These are phyloP conservation scores for Sindora glabra DNA, from an alignment of 306 rosid species.

Conservation along the genomic window DNA sequence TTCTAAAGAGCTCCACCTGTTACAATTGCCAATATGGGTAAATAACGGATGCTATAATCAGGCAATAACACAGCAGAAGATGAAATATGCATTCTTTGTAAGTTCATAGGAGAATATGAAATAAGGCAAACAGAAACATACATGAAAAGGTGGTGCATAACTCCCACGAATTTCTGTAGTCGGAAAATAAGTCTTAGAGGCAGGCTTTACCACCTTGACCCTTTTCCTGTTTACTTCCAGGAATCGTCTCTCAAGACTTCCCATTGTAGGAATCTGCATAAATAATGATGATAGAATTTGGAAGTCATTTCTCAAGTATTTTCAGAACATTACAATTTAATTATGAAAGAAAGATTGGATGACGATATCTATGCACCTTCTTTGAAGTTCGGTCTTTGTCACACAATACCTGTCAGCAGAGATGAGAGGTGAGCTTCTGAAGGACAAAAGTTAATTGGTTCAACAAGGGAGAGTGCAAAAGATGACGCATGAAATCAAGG, in stretches of 20 bases:
- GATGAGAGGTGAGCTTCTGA: neutral
- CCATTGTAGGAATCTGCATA: conserved; percentile 58
- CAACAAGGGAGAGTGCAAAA: neutral
- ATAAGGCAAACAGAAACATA: conserved; percentile 25
- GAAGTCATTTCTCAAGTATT: neutral
- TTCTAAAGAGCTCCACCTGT: conserved; percentile 91
- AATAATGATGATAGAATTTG: conserved; percentile 3
- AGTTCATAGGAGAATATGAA: neutral
- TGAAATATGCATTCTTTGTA: neutral
- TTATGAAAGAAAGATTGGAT: neutral
- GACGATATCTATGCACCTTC: conserved; percentile 45
- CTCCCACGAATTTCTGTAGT: conserved; percentile 87
- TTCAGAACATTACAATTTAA: neutral
- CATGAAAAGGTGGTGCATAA: conserved; percentile 95
- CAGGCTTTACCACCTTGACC: conserved; percentile 89
- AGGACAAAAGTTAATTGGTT: neutral
- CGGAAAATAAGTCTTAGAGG: conserved; percentile 90
- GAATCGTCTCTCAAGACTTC: conserved; percentile 68
- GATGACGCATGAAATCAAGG: neutral
- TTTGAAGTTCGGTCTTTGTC: conserved; percentile 73
- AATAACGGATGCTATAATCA: neutral
- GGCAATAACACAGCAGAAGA: neutral
- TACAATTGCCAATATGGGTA: conserved; percentile 12
- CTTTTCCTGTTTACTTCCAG: conserved; percentile 85
- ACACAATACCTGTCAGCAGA: conserved; percentile 58